A percentile compares a stretch with the other conserved stretches of the same genome.
Conservation (phyloP, 805 yeast species). For the Suhomyces sp. region DNA sequence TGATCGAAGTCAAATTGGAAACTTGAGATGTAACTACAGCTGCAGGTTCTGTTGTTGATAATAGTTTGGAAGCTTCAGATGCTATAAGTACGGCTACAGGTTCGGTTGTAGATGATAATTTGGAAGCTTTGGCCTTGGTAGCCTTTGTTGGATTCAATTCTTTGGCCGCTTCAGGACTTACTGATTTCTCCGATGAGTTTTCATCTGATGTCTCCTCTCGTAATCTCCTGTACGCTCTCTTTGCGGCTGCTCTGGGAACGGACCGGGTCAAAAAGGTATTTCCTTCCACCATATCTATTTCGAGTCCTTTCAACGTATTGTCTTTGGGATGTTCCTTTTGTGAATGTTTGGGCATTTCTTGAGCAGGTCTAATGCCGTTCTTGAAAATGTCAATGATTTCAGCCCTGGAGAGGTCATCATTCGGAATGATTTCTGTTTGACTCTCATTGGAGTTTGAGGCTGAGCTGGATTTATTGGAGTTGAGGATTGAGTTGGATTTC, state of each 20-base stretch:
- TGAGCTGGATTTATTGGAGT: not conserved
- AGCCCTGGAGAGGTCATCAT: constrained; percentile 14
- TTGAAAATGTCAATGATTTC: constrained; percentile 23
- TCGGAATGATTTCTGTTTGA: not conserved
- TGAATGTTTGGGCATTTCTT: not conserved
- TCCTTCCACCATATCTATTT: constrained; percentile 23
- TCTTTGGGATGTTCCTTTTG: not conserved
- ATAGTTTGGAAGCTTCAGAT: not conserved
- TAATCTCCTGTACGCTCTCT: constrained; percentile 1
- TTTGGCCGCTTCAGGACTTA: not conserved
- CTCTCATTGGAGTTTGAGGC: not conserved
- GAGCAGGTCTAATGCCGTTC: constrained; percentile 5
- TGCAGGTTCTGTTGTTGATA: not conserved
- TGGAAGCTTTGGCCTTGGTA: not conserved
- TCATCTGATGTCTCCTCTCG: not conserved
- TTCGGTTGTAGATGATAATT: not conserved
- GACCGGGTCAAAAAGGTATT: constrained; percentile 4
- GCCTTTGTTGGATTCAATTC: not conserved
- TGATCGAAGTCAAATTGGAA: too few relatives aligned
- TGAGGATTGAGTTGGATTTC: not conserved
- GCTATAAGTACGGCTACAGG: not conserved
- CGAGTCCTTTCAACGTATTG: constrained; percentile 13
- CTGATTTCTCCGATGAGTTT: not conserved
- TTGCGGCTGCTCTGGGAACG: constrained; percentile 9
- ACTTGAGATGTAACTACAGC: not conserved